Evolutionary conservation across 495 filamentous ascomycete species (phyloP).

Genomic region (Aspergillus sclerotiicarbonarius): DNA sequence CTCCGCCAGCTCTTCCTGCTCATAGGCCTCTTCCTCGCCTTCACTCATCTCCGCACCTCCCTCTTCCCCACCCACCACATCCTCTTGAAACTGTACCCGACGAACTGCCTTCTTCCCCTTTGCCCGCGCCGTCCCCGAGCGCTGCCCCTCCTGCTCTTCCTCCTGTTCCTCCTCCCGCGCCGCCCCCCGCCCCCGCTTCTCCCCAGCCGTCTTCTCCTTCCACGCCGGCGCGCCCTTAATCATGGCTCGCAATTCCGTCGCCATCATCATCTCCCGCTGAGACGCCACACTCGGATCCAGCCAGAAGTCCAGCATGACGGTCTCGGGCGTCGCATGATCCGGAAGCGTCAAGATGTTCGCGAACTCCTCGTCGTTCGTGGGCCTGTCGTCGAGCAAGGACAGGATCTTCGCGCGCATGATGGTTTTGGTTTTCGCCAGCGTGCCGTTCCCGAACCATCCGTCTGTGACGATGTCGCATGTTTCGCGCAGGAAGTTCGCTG

Average conservation of each 20-base stretch:
- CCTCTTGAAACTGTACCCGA: conserved; percentile 21
- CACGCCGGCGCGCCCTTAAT: conserved; percentile 40
- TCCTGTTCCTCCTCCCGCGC: conserved; percentile 17
- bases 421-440: conserved; percentile 73
- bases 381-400: conserved; percentile 38
- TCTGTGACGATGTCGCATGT: conserved; percentile 59
- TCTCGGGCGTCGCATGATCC: conserved; percentile 35
- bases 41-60: conserved; percentile 25
- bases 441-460: conserved; percentile 80
- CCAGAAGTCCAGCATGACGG: conserved; percentile 29
- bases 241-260: conserved; percentile 39
- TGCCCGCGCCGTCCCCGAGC: conserved; percentile 15
- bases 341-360: conserved; percentile 40
- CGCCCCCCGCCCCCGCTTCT: conserved; percentile 23
- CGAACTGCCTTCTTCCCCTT: conserved; percentile 19
- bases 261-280: conserved; percentile 30
- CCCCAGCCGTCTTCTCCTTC: conserved; percentile 31
- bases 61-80: conserved; percentile 16
- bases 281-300: conserved; percentile 27
- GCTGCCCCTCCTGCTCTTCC: conserved; percentile 17
- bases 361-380: conserved; percentile 52
- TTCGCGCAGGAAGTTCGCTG: conserved; percentile 32
- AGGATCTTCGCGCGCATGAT: conserved; percentile 82
- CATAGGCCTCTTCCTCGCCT: conserved; percentile 36
- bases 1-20: conserved; percentile 29